phyloP scores from a whole-genome alignment of 257 asterid species.

The Handroanthus guayacan region DNA sequence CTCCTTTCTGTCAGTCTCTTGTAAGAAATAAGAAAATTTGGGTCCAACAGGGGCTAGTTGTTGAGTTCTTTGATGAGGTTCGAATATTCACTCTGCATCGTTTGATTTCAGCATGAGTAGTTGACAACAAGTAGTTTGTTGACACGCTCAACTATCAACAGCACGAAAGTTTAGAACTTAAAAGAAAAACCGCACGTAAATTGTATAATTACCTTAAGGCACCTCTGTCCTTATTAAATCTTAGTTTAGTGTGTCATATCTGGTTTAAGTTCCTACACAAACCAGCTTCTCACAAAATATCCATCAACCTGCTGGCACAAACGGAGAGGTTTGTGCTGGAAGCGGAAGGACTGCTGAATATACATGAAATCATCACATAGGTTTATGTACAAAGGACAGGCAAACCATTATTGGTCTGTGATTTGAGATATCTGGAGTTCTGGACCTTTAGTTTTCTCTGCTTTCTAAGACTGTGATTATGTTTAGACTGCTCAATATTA shows the following conservation, averaged over 20 bases:
- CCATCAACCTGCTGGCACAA: too few relatives aligned
- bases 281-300: not conserved
- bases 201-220: slow-evolving; percentile 9
- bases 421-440: too few relatives aligned
- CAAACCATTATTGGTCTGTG: too few relatives aligned
- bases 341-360: too few relatives aligned
- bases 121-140: slow-evolving; percentile 9
- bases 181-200: not conserved
- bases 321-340: too few relatives aligned
- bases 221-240: not conserved
- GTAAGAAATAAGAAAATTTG: slow-evolving; percentile 9
- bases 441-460: too few relatives aligned
- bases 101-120: slow-evolving; percentile 15
- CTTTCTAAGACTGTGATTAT: too few relatives aligned
- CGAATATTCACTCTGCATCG: not conserved
- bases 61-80: slow-evolving; percentile 19
- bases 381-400: too few relatives aligned
- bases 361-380: too few relatives aligned
- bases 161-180: not conserved
- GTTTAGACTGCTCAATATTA: too few relatives aligned
- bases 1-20: slow-evolving; percentile 5
- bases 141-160: not conserved
- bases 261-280: not conserved
- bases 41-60: slow-evolving; percentile 10
- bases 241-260: not conserved